phyloP scores from a whole-genome alignment of 345 rosid genomes.

The rapeseed (Brassica napus) region DNA sequence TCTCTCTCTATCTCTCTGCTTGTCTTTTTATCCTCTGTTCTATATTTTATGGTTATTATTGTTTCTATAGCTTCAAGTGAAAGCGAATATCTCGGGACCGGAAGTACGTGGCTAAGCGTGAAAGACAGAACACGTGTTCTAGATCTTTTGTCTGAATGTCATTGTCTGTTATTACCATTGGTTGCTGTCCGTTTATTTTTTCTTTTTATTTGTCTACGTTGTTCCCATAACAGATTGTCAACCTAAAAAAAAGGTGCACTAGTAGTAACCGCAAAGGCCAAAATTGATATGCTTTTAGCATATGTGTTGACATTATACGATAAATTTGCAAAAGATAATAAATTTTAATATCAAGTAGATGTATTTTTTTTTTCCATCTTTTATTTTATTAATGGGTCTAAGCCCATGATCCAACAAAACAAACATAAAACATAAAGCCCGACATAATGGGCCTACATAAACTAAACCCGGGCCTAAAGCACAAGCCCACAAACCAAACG shows the following conservation, averaged over 20 bases:
- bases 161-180: background rate
- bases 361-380: too few relatives aligned
- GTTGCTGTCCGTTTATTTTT: background rate
- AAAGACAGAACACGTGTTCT: background rate
- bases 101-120: background rate
- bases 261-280: background rate
- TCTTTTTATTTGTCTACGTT: background rate
- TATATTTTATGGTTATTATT: background rate
- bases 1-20: background rate
- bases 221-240: background rate
- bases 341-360: too few relatives aligned
- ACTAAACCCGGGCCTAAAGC: too few relatives aligned
- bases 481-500: too few relatives aligned
- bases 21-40: background rate
- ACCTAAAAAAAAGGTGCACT: background rate
- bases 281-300: background rate
- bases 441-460: too few relatives aligned
- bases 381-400: too few relatives aligned
- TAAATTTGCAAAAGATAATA: too few relatives aligned
- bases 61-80: background rate
- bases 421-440: too few relatives aligned
- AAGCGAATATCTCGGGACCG: background rate
- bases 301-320: too few relatives aligned
- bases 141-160: background rate
- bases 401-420: too few relatives aligned